Evolutionary conservation across 495 filamentous ascomycete genomes (phyloP).

Genomic region (Penicillium desertorum): DNA sequence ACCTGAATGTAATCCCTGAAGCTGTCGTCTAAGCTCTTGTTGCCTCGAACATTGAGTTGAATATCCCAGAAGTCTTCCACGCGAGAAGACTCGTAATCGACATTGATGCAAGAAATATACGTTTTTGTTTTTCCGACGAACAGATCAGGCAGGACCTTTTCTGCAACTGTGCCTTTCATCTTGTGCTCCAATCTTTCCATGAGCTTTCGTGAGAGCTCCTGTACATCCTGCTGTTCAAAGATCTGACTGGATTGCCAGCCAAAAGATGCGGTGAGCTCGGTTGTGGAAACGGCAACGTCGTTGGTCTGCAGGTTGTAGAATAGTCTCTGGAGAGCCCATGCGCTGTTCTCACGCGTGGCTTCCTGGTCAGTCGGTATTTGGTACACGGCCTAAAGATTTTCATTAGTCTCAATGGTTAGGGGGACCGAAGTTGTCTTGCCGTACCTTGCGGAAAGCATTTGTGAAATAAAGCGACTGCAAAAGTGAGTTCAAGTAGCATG

Average conservation of each 20-base stretch:
- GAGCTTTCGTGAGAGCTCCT: constrained; percentile 91
- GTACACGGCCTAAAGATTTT: constrained; percentile 74
- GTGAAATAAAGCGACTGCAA: constrained; percentile 97
- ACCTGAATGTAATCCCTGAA: constrained; percentile 96
- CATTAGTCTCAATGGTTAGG: constrained; percentile 9
- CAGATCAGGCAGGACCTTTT: constrained; percentile 83
- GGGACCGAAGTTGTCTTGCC: constrained; percentile 1
- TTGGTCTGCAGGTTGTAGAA: constrained; percentile 93
- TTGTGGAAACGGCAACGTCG: constrained; percentile 77
- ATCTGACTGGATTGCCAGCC: constrained; percentile 98
- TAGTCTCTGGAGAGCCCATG: constrained; percentile 88
- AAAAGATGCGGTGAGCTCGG: constrained; percentile 91
- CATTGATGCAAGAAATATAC: constrained; percentile 97
- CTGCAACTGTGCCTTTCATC: constrained; percentile 97
- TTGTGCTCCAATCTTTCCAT: constrained; percentile 95
- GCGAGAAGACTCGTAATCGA: constrained; percentile 91
- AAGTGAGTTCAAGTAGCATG: constrained; percentile 97
- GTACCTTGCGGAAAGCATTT: constrained; percentile 91
- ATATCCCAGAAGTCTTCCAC: constrained; percentile 99
- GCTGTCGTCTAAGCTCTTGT: constrained; percentile 88
- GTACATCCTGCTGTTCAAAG: constrained; percentile 98
- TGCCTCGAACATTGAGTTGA: constrained; percentile 92
- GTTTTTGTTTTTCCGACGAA: constrained; percentile 98
- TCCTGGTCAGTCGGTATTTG: constrained; percentile 90
- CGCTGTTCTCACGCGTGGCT: constrained; percentile 77